A percentile compares a stretch with the other conserved stretches of the same genome.
phyloP scores from a whole-genome alignment of 306 rosid species.

The Prunus mume region DNA sequence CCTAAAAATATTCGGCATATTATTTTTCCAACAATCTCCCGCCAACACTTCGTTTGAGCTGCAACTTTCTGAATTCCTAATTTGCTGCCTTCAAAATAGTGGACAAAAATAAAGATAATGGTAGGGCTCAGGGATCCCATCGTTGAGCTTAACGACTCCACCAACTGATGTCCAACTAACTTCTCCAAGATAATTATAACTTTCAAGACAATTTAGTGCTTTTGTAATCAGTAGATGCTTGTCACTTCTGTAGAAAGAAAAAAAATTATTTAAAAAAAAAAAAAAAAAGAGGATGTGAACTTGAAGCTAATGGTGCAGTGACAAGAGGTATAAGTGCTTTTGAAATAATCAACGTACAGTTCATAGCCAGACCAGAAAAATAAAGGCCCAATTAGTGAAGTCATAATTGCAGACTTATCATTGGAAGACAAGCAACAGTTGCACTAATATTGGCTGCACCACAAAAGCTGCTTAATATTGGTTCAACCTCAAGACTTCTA shows the following conservation, averaged over 20 bases:
- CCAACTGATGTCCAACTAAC: background rate
- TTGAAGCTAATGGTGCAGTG: background rate
- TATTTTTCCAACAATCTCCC: too few relatives aligned
- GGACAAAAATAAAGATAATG: too few relatives aligned
- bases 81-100: too few relatives aligned
- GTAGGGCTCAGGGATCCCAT: background rate
- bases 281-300: background rate
- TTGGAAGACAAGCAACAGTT: background rate
- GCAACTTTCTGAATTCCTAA: too few relatives aligned
- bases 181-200: background rate
- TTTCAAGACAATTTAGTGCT: background rate
- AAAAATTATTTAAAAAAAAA: background rate
- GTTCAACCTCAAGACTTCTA: background rate
- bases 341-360: background rate
- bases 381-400: background rate
- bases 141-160: background rate
- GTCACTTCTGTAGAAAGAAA: background rate
- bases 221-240: background rate
- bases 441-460: background rate
- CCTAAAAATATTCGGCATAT: too few relatives aligned
- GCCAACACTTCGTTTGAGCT: too few relatives aligned
- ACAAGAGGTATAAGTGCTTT: background rate
- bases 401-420: background rate
- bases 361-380: too few relatives aligned
- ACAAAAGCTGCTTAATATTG: background rate